Conservation (phyloP, 1,139 yeast genomes). For the Candida neerlandica region DNA sequence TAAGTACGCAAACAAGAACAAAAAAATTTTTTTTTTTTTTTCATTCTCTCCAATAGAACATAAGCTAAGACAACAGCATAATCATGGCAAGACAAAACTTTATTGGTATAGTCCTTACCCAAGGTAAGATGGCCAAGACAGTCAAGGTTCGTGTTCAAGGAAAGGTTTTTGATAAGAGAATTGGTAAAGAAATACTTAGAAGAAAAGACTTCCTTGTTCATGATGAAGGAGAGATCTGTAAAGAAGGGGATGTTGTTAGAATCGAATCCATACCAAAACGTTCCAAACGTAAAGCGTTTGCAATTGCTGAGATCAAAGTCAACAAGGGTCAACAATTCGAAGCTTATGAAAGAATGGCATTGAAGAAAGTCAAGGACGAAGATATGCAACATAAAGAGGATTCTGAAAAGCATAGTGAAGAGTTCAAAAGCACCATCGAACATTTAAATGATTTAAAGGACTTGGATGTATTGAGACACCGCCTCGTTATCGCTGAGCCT, state of each 20-base stretch:
- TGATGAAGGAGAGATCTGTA: constrained; percentile 88
- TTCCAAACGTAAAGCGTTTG: constrained; percentile 80
- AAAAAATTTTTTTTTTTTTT: constrained; percentile 5
- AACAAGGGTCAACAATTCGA: constrained; percentile 93
- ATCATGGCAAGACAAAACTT: constrained; percentile 87
- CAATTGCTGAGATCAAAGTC: constrained; percentile 90
- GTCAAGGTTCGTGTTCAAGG: constrained; percentile 89
- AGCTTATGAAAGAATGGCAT: constrained; percentile 73
- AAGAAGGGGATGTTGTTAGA: constrained; percentile 94
- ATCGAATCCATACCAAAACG: constrained; percentile 89
- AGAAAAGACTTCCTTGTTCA: constrained; percentile 89
- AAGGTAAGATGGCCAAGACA: constrained; percentile 94
- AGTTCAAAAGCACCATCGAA: constrained; percentile 37
- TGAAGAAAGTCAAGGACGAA: constrained; percentile 61
- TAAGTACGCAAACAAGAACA: not conserved
- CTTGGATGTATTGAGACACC: constrained; percentile 45
- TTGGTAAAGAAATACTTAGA: constrained; percentile 75
- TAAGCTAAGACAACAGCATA: not conserved
- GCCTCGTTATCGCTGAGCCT: too few species aligned
- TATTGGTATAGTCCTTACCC: constrained; percentile 90
- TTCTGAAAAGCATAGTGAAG: constrained; percentile 49
- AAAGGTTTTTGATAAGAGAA: constrained; percentile 63
- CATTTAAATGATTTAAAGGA: constrained; percentile 52
- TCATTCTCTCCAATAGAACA: not conserved
- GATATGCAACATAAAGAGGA: constrained; percentile 55